phyloP scores from a whole-genome alignment of 2,329 filamentous ascomycete species.

The Lecanicillium sp. region DNA sequence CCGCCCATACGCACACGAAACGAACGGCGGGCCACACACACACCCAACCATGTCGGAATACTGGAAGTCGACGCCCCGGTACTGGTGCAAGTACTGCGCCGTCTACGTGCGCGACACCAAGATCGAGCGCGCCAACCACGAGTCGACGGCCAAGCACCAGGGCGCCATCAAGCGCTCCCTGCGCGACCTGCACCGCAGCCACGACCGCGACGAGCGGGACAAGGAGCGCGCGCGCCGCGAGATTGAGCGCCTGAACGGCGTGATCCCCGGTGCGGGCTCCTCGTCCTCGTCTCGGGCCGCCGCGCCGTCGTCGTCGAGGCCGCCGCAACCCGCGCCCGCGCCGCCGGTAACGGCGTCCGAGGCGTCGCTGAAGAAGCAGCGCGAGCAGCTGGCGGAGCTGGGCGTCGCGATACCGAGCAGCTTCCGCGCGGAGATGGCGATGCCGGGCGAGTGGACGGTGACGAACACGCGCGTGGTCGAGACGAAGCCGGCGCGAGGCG shows the following conservation, averaged over 20 bases:
- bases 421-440: constrained; percentile 72
- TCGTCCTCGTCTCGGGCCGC: not conserved
- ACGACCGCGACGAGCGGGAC: constrained; percentile 75
- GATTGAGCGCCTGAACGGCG: constrained; percentile 75
- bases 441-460: constrained; percentile 83
- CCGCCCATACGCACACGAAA: too few species aligned
- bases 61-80: constrained; percentile 96
- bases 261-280: constrained; percentile 46
- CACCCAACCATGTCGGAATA: constrained; percentile 74
- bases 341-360: constrained; percentile 33
- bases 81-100: constrained; percentile 98
- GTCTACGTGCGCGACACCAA: constrained; percentile 87
- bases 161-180: constrained; percentile 81
- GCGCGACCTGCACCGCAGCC: constrained; percentile 77
- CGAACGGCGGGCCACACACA: too few species aligned
- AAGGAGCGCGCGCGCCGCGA: constrained; percentile 78
- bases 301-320: constrained; percentile 9
- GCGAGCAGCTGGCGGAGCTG: constrained; percentile 81
- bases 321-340: constrained; percentile 13
- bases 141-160: constrained; percentile 80
- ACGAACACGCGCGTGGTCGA: constrained; percentile 56
- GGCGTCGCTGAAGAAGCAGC: constrained; percentile 72
- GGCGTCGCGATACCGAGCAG: constrained; percentile 79
- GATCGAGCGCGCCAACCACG: constrained; percentile 83
- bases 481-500: constrained; percentile 35